Conservation (phyloP, 176 grass and related monocot genomes). For the Ananas comosus region DNA sequence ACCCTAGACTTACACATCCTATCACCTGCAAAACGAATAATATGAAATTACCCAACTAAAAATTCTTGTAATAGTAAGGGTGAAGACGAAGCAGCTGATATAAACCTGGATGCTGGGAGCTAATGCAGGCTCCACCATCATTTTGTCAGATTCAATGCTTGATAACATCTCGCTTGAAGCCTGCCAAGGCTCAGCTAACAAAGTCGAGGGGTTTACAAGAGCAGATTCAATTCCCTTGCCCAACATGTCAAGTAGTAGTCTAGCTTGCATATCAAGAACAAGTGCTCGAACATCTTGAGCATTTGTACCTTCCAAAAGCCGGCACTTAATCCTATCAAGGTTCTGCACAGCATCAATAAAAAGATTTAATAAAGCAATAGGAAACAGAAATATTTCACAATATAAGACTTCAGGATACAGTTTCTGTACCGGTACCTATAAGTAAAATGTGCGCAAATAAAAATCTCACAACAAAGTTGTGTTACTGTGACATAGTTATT, state of each 20-base stretch:
- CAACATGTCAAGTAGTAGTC: slow-evolving; percentile 95
- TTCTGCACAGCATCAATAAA: slow-evolving; percentile 44
- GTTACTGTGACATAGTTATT: neutral
- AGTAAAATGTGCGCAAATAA: neutral
- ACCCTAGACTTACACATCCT: neutral
- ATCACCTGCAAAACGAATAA: neutral
- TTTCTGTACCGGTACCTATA: neutral
- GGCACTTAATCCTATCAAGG: slow-evolving; percentile 98
- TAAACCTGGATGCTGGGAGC: slow-evolving; percentile 72
- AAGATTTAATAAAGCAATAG: neutral
- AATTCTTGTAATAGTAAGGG: neutral
- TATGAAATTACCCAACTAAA: neutral
- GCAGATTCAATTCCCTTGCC: slow-evolving; percentile 95
- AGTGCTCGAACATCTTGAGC: slow-evolving; percentile 97
- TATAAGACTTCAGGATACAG: neutral
- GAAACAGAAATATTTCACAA: slow-evolving; percentile 15
- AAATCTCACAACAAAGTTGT: neutral
- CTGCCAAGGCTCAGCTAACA: slow-evolving; percentile 87
- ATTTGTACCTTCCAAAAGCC: slow-evolving; percentile 97
- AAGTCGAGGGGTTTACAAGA: slow-evolving; percentile 85
- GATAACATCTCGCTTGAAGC: slow-evolving; percentile 75
- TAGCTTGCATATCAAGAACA: slow-evolving; percentile 99
- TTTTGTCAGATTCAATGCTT: slow-evolving; percentile 89
- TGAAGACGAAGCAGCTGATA: slow-evolving; percentile 9
- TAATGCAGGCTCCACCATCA: slow-evolving; percentile 80